phyloP scores from a whole-genome alignment of 2,329 filamentous ascomycete species.

The Exophiala spinifera region DNA sequence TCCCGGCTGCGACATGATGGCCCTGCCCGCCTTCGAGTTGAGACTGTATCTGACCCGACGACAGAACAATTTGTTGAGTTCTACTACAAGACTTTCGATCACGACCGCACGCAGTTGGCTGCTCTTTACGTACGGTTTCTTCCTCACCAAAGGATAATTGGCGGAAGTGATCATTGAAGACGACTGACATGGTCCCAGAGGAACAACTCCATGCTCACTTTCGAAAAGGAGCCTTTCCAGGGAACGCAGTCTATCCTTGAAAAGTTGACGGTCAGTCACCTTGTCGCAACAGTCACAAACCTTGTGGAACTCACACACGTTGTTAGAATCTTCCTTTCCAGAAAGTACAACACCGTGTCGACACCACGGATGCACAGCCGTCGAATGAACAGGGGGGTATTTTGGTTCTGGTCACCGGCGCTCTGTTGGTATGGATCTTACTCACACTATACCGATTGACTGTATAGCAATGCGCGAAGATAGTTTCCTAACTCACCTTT shows the following conservation, averaged over 20 bases:
- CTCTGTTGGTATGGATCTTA: constrained; percentile 64
- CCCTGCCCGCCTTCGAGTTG: neutral
- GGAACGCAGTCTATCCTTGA: constrained; percentile 67
- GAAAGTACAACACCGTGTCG: constrained; percentile 74
- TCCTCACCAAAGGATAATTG: neutral
- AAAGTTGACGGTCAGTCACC: constrained; percentile 67
- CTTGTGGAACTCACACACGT: constrained; percentile 18
- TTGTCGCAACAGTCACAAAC: constrained; percentile 31
- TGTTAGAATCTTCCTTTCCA: constrained; percentile 72
- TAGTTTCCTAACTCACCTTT: neutral
- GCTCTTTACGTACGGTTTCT: constrained; percentile 72
- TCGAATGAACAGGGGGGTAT: constrained; percentile 63
- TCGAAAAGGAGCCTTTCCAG: constrained; percentile 68
- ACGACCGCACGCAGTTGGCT: constrained; percentile 61
- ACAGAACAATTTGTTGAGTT: constrained; percentile 82
- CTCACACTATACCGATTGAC: no score
- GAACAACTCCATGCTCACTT: constrained; percentile 86
- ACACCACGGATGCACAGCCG: constrained; percentile 81
- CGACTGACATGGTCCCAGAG: constrained; percentile 52
- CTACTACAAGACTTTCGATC: constrained; percentile 89
- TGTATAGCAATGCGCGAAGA: neutral
- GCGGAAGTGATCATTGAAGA: neutral
- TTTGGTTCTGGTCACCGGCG: constrained; percentile 83
- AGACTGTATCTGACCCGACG: constrained; percentile 21
- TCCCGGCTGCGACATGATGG: neutral